Conservation (phyloP, 2,329 filamentous ascomycete species). For the Trichothecium sympodiale region DNA sequence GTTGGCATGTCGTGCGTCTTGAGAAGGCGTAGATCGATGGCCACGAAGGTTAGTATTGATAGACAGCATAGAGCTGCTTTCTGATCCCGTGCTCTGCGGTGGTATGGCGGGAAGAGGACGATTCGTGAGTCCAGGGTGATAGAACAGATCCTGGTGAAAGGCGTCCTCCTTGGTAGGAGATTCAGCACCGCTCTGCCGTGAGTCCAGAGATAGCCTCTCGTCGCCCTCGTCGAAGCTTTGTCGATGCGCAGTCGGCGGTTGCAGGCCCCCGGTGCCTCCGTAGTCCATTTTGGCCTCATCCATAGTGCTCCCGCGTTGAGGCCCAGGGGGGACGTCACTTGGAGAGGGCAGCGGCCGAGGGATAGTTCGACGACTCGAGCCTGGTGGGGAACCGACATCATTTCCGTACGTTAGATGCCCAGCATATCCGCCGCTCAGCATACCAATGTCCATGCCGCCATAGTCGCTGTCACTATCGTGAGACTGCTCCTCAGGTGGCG, state of each 20-base stretch:
- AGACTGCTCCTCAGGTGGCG: slow-evolving; percentile 41
- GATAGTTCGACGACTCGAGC: slow-evolving; percentile 26
- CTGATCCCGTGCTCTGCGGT: slow-evolving; percentile 36
- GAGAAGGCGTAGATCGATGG: background rate
- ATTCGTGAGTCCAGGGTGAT: slow-evolving; percentile 68
- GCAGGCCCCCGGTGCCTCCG: slow-evolving; percentile 78
- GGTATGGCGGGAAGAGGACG: slow-evolving; percentile 54
- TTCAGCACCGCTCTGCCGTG: slow-evolving; percentile 46
- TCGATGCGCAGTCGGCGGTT: slow-evolving; percentile 61
- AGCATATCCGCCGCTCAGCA: slow-evolving; percentile 62
- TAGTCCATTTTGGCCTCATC: slow-evolving; percentile 69
- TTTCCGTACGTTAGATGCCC: slow-evolving; percentile 40
- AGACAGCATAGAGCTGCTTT: slow-evolving; percentile 42
- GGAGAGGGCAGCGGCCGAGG: slow-evolving; percentile 38
- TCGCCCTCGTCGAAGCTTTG: slow-evolving; percentile 91
- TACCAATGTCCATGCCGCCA: slow-evolving; percentile 58
- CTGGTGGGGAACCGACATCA: slow-evolving; percentile 29
- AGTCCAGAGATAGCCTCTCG: slow-evolving; percentile 52
- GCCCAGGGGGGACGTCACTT: slow-evolving; percentile 14
- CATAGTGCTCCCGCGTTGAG: slow-evolving; percentile 13
- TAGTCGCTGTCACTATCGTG: slow-evolving; percentile 72
- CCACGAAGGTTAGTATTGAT: slow-evolving; percentile 24
- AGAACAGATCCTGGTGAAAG: slow-evolving; percentile 75
- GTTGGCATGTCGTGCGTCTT: slow-evolving; percentile 14
- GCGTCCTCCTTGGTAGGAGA: slow-evolving; percentile 56